A percentile compares a stretch with the other conserved stretches of the same genome.
These are phyloP conservation scores for Testicularia cyperi DNA, from an alignment of 1,284 basidiomycete species.

Conservation along the genomic window DNA sequence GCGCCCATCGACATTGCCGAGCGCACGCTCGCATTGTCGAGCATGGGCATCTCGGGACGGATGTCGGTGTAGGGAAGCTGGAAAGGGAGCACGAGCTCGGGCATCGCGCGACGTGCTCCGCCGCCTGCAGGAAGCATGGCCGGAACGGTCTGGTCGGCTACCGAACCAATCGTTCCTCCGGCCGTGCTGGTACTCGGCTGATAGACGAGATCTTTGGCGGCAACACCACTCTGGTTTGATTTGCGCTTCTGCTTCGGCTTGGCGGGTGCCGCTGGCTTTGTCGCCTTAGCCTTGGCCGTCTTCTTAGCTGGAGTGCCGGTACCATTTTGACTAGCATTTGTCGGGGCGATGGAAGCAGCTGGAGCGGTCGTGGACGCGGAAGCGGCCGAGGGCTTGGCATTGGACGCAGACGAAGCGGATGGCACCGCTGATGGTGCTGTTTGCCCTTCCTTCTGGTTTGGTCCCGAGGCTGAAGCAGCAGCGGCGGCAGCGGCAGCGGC, in stretches of 20 bases:
- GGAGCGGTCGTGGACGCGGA: too few species aligned
- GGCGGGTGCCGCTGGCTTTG: slow-evolving; percentile 11
- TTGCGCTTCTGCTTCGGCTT: slow-evolving; percentile 42
- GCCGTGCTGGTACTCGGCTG: slow-evolving; percentile 30
- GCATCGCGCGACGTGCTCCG: slow-evolving; percentile 40
- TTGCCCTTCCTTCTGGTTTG: neutral
- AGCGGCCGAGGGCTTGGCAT: neutral
- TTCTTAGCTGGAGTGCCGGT: slow-evolving; percentile 8
- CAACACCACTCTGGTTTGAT: slow-evolving; percentile 12
- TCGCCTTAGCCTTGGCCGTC: slow-evolving; percentile 5
- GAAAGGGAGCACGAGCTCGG: slow-evolving; percentile 49
- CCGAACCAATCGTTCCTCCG: slow-evolving; percentile 45
- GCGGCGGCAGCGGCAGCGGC: neutral
- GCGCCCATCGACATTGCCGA: slow-evolving; percentile 38
- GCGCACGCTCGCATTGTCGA: slow-evolving; percentile 37
- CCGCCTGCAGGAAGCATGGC: slow-evolving; percentile 43
- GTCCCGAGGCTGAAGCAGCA: slow-evolving; percentile 3
- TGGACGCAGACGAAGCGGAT: neutral
- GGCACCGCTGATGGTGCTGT: neutral
- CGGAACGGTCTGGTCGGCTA: slow-evolving; percentile 19
- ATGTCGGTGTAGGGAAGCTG: slow-evolving; percentile 21
- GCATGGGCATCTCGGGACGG: slow-evolving; percentile 27
- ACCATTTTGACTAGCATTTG: too few species aligned
- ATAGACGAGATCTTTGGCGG: slow-evolving; percentile 18
- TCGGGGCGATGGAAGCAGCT: too few species aligned